phyloP scores from a whole-genome alignment of 2,329 filamentous ascomycete species.

The Venturiaceae sp. region DNA sequence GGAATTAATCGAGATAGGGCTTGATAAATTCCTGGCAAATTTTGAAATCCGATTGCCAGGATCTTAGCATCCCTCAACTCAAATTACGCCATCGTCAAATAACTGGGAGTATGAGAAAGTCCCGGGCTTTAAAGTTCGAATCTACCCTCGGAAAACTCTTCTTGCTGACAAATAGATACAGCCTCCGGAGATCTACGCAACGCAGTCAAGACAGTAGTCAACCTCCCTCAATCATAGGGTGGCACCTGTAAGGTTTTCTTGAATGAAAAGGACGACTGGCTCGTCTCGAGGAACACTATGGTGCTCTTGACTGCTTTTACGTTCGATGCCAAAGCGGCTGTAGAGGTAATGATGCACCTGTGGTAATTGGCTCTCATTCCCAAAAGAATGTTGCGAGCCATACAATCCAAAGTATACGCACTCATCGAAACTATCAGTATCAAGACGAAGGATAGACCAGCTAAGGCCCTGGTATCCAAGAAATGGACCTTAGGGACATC shows the following conservation, averaged over 20 bases:
- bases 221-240: conserved; percentile 20
- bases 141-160: no score
- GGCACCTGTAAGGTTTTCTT: conserved; percentile 19
- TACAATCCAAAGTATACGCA: conserved; percentile 18
- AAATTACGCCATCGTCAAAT: no score
- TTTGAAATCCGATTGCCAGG: no score
- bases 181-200: conserved; percentile 37
- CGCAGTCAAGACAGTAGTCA: conserved; percentile 28
- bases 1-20: no score
- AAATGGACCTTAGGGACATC: conserved; percentile 19
- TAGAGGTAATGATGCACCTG: conserved; percentile 29
- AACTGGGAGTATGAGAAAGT: no score
- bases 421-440: conserved; percentile 23
- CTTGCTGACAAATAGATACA: conserved; percentile 11
- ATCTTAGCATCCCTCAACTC: no score
- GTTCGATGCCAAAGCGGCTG: conserved; percentile 13
- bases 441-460: conserved; percentile 20
- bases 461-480: conserved; percentile 18
- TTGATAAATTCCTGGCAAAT: background rate
- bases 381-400: conserved; percentile 11
- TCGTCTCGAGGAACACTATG: conserved; percentile 31
- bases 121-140: no score
- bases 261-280: conserved; percentile 29
- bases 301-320: conserved; percentile 26
- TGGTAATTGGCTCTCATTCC: conserved; percentile 36